Evolutionary conservation across 2,329 filamentous ascomycete species (phyloP).

Genomic region (Fusarium pseudograminearum): DNA sequence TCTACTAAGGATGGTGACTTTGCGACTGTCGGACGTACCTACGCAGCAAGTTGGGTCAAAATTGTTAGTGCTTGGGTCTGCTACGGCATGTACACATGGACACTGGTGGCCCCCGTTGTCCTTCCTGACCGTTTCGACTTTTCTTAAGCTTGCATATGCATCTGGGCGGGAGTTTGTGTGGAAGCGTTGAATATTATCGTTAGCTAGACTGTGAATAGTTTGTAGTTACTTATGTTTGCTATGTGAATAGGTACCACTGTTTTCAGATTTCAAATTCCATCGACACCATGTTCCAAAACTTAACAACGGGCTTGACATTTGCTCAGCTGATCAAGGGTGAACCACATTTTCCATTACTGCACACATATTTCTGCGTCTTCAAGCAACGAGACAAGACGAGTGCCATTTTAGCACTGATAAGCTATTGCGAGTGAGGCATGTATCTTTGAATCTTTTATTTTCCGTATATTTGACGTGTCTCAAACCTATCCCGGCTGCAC

Average conservation of each 20-base stretch:
- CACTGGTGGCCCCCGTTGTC: slow-evolving; percentile 85
- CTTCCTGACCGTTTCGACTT: slow-evolving; percentile 87
- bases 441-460: slow-evolving; percentile 29
- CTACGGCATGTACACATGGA: slow-evolving; percentile 95
- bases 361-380: slow-evolving; percentile 9
- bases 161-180: slow-evolving; percentile 33
- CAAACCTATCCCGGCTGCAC: slow-evolving; percentile 30
- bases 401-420: slow-evolving; percentile 34
- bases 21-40: slow-evolving; percentile 91
- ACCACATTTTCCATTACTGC: background rate
- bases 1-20: slow-evolving; percentile 77
- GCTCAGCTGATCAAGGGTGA: slow-evolving; percentile 11
- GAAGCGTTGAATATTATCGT: slow-evolving; percentile 33
- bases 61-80: slow-evolving; percentile 98
- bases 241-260: slow-evolving; percentile 20
- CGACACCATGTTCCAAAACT: slow-evolving; percentile 1
- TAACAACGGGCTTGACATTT: slow-evolving; percentile 2
- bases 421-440: slow-evolving; percentile 19
- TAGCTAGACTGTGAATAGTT: slow-evolving; percentile 12
- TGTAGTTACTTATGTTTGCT: slow-evolving; percentile 6
- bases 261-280: background rate
- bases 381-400: slow-evolving; percentile 29
- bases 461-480: slow-evolving; percentile 32
- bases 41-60: slow-evolving; percentile 99
- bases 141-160: slow-evolving; percentile 46